phyloP scores from a whole-genome alignment of 169 alveolate species.

The Amoebophrya sp. region DNA sequence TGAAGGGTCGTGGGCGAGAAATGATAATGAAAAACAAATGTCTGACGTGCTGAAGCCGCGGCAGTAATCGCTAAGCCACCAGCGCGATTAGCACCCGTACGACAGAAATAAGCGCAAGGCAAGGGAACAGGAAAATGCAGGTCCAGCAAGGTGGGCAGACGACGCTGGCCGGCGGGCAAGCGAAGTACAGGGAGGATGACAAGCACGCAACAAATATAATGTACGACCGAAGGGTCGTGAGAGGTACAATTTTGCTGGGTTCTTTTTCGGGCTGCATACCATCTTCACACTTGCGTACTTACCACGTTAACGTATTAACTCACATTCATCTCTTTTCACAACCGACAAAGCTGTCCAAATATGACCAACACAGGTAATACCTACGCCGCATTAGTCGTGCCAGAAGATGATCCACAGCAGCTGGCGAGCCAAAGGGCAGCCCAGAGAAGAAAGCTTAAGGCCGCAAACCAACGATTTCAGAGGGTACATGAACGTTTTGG shows the following conservation, averaged over 20 bases:
- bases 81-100: too few species aligned
- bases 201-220: neutral
- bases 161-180: neutral
- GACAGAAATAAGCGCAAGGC: too few species aligned
- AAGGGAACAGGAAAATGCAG: neutral
- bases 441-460: constrained; percentile 8
- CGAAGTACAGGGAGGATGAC: neutral
- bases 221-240: neutral
- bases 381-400: neutral
- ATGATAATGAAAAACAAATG: too few species aligned
- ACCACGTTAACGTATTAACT: too few species aligned
- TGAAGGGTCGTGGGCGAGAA: too few species aligned
- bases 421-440: neutral
- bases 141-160: neutral
- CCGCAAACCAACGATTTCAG: neutral
- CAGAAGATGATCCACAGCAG: neutral
- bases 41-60: too few species aligned
- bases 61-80: too few species aligned
- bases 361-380: neutral
- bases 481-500: too few species aligned
- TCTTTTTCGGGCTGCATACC: too few species aligned
- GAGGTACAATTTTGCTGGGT: neutral
- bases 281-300: too few species aligned
- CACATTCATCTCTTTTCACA: too few species aligned
- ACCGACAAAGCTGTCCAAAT: too few species aligned